A percentile compares a stretch with the other conserved stretches of the same genome.
phyloP scores from a whole-genome alignment of 805 yeast genomes.

The Isabelozyma pseudorhagii region DNA sequence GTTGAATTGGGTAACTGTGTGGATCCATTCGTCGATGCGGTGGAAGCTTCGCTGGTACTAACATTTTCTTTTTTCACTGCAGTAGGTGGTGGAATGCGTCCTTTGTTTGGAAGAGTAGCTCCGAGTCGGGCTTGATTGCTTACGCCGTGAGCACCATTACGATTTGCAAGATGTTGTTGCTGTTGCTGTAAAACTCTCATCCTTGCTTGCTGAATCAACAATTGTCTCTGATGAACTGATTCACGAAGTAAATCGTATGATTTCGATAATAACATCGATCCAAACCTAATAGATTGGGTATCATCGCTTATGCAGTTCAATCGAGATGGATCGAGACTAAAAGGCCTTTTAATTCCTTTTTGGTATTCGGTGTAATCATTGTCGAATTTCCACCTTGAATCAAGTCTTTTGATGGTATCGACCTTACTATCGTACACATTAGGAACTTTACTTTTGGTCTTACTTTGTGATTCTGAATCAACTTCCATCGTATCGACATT shows the following conservation, averaged over 20 bases:
- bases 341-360: constrained; percentile 40
- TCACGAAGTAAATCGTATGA: constrained; percentile 78
- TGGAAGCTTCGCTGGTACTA: background rate
- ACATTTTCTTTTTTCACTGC: background rate
- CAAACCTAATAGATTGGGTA: constrained; percentile 87
- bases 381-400: constrained; percentile 69
- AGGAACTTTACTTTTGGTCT: constrained; percentile 11
- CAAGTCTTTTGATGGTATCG: constrained; percentile 46
- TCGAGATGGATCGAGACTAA: constrained; percentile 75
- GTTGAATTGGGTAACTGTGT: background rate
- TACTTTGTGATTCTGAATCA: constrained; percentile 10
- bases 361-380: constrained; percentile 47
- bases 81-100: background rate
- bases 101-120: background rate
- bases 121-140: background rate
- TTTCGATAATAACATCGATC: constrained; percentile 84
- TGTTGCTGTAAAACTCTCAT: constrained; percentile 42
- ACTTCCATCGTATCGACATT: constrained; percentile 11
- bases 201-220: constrained; percentile 47
- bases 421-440: constrained; percentile 46
- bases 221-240: constrained; percentile 68
- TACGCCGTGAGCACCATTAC: background rate
- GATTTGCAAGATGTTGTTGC: constrained; percentile 12
- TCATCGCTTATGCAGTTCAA: constrained; percentile 80
- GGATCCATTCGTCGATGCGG: background rate